A percentile compares a stretch with the other conserved stretches of the same genome.
Conservation (phyloP, 768 basidiomycete genomes). For the Russula griseocarnosa region DNA sequence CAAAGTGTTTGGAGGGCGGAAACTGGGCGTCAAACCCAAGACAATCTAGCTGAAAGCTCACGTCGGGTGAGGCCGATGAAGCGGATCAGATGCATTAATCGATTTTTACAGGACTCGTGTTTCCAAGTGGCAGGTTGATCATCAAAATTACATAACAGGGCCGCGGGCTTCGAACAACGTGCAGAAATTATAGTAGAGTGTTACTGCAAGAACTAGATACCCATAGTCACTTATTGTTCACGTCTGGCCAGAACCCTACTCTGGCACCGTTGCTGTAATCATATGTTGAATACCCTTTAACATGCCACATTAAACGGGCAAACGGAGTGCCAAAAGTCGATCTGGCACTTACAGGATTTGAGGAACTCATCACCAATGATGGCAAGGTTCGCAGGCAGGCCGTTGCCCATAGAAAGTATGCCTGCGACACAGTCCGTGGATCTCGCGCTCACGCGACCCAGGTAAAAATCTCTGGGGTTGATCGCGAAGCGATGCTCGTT, state of each 20-base stretch:
- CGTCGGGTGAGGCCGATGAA: background rate
- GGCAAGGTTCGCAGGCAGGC: conserved; percentile 50
- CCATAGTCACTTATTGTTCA: conserved; percentile 39
- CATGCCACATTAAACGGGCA: background rate
- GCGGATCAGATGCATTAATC: background rate
- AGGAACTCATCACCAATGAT: conserved; percentile 64
- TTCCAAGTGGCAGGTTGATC: background rate
- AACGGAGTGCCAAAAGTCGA: background rate
- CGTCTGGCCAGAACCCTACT: conserved; percentile 56
- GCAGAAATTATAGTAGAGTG: too few species aligned
- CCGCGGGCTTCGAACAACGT: background rate
- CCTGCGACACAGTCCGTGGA: conserved; percentile 54
- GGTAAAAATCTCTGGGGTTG: conserved; percentile 50
- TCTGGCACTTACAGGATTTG: conserved; percentile 54
- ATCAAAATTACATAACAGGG: background rate
- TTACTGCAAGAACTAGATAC: background rate
- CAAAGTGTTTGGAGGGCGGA: conserved; percentile 48
- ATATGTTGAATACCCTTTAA: conserved; percentile 58
- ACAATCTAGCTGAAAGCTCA: conserved; percentile 23
- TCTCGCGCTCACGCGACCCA: conserved; percentile 41
- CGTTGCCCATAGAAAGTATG: conserved; percentile 44
- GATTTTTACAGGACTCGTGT: background rate
- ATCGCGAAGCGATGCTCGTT: conserved; percentile 42
- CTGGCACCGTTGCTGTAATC: conserved; percentile 53
- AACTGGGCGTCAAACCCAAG: conserved; percentile 38